These are phyloP conservation scores for Cystofilobasidium ferigula DNA, from an alignment of 768 basidiomycete genomes.

Conservation along the genomic window DNA sequence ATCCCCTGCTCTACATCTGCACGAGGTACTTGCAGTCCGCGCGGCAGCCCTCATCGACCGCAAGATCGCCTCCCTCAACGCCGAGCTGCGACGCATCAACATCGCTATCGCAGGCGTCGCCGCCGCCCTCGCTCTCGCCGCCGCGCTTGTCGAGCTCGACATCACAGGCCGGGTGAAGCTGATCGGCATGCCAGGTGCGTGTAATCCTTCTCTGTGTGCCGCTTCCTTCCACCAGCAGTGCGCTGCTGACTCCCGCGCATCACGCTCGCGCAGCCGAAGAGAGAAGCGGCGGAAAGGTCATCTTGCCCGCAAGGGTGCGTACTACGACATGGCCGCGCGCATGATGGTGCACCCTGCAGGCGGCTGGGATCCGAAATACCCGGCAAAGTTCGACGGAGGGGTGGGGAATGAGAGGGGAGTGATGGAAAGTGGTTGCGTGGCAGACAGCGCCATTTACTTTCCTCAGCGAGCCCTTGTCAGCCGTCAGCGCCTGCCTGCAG, in stretches of 20 bases:
- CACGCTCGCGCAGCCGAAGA: conserved; percentile 55
- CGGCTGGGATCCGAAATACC: conserved; percentile 25
- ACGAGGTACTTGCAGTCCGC: neutral
- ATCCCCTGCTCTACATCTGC: neutral
- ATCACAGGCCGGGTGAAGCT: conserved; percentile 28
- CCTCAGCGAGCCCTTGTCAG: too few species aligned
- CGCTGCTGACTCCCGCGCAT: too few species aligned
- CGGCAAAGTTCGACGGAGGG: conserved; percentile 6
- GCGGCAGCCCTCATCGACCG: conserved; percentile 1
- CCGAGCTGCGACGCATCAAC: conserved; percentile 5
- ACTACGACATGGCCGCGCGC: conserved; percentile 54
- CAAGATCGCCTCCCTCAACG: conserved; percentile 8
- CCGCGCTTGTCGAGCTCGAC: conserved; percentile 26
- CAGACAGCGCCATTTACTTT: neutral
- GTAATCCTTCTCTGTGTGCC: neutral
- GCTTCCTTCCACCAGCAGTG: too few species aligned
- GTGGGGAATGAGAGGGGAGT: conserved; percentile 13
- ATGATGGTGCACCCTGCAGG: conserved; percentile 33
- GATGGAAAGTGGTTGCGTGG: neutral
- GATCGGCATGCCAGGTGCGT: conserved; percentile 24
- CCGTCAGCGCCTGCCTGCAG: too few species aligned
- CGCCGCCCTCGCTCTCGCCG: conserved; percentile 12
- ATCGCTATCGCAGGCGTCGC: conserved; percentile 26
- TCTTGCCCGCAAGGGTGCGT: conserved; percentile 60
- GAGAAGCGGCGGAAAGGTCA: conserved; percentile 61